Conservation (phyloP, 2,329 filamentous ascomycete species). For the Clonostachys chloroleuca region DNA sequence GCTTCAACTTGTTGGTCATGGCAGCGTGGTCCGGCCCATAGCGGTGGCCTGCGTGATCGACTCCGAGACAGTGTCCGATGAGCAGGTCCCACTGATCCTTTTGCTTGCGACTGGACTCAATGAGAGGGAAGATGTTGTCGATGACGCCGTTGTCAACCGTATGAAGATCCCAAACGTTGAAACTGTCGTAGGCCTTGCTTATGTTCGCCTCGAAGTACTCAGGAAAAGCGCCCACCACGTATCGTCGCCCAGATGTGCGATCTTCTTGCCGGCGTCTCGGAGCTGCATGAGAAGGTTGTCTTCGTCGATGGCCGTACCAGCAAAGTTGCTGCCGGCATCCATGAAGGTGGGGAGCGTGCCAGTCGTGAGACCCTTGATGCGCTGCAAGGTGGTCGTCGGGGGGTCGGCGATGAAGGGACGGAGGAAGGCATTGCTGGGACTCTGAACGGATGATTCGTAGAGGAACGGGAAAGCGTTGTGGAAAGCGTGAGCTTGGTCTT, state of each 20-base stretch:
- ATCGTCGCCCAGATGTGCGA: constrained; percentile 96
- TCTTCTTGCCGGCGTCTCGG: constrained; percentile 60
- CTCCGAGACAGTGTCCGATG: constrained; percentile 88
- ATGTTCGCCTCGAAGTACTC: constrained; percentile 87
- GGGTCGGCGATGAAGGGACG: constrained; percentile 96
- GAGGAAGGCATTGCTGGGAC: constrained; percentile 80
- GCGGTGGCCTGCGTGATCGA: constrained; percentile 94
- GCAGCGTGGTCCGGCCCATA: constrained; percentile 91
- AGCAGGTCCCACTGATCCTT: constrained; percentile 81
- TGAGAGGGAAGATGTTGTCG: constrained; percentile 81
- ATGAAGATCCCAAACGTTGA: constrained; percentile 97
- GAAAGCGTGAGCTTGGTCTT: constrained; percentile 44
- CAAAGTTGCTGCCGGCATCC: constrained; percentile 92
- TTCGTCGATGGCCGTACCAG: constrained; percentile 91
- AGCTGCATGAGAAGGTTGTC: constrained; percentile 72
- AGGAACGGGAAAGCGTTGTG: constrained; percentile 86
- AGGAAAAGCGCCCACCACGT: constrained; percentile 95
- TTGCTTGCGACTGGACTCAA: constrained; percentile 51
- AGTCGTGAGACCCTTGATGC: constrained; percentile 90
- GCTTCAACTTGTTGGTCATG: constrained; percentile 84
- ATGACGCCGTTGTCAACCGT: constrained; percentile 95
- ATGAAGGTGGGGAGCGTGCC: constrained; percentile 93
- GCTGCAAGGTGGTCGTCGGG: constrained; percentile 87
- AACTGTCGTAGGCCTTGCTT: constrained; percentile 88
- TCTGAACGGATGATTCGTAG: constrained; percentile 72